These are phyloP conservation scores for Notholithocarpus densiflorus DNA, from an alignment of 306 rosid genomes.

Conservation along the genomic window DNA sequence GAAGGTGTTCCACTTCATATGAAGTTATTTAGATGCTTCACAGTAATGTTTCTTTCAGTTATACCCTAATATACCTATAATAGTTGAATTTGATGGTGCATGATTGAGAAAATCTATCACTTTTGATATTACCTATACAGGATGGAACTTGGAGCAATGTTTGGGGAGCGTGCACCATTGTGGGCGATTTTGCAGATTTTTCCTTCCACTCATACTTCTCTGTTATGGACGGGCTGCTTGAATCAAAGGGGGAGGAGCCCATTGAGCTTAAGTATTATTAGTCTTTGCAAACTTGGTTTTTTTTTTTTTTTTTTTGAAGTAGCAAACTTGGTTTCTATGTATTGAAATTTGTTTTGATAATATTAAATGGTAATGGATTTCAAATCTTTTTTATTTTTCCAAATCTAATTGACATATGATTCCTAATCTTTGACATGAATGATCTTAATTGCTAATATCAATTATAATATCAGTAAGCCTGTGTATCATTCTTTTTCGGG, in stretches of 20 bases:
- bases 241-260: conserved; percentile 17
- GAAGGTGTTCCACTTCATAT: conserved; percentile 15
- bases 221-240: conserved; percentile 12
- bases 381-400: too few species aligned
- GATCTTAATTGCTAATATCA: too few species aligned
- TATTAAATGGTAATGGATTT: neutral
- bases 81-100: neutral
- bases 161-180: conserved; percentile 22
- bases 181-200: conserved; percentile 25
- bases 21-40: conserved; percentile 23
- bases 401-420: too few species aligned
- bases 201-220: conserved; percentile 31
- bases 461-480: too few species aligned
- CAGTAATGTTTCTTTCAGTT: conserved; percentile 8
- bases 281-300: neutral
- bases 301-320: too few species aligned
- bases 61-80: neutral
- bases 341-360: neutral
- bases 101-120: neutral
- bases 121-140: neutral
- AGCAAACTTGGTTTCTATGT: neutral
- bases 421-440: too few species aligned
- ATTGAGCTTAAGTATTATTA: conserved; percentile 13
- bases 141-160: conserved; percentile 25
- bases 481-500: too few species aligned